Evolutionary conservation across 2,329 filamentous ascomycete genomes (phyloP), one percentile per base, ranked within the genome.

Genomic region (Aspergillus tubingensis): DNA sequence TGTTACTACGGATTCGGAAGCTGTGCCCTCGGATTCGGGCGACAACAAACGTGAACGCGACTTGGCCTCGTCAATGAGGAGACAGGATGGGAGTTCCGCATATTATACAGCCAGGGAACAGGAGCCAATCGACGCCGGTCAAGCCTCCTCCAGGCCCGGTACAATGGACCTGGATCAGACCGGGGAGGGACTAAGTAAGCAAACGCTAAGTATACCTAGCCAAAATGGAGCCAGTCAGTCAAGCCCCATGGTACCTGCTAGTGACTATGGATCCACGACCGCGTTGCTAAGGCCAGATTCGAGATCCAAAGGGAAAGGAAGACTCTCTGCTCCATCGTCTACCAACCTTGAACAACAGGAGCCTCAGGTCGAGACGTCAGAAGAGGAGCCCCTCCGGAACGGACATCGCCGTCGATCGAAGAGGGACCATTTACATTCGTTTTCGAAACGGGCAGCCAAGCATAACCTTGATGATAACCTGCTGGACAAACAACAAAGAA

Each of bases 401-500:
- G 59, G 64, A 49, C 50, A 56, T 41, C 59, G 57, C 44, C 50
- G 55, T 41, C 59, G 57, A 30, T 44, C 56, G 10, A 63, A 65
- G 30, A 66, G 60, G 32, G 65, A 68, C 38, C 58, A 72, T 6
- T 66, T 65, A 23, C 59, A 38, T 27, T 64, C 58, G 47, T 58
- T 68, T 27, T 57, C 70, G 11, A 72, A 65, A 21, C 76, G 76
- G n/a, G 68, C 79, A 44, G 77, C 80, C 41, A 74, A 76, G 41
- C 79, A 79, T 62, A 79, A 79, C 56, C 67, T 81, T 8, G 74
- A 78, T 48, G 80, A 81, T 62, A 79, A 78, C 55, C 60, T 80
- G 27, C 64, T 72, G 39, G 67, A 81, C 58, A 73, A 74, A 47
- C 73, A 79, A 64, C 75, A 76, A 49, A 72, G 75, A 19, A 65